Base-by-base conservation (phyloP, 116 monocot genomes). In the Thalassia testudinum region DNA sequence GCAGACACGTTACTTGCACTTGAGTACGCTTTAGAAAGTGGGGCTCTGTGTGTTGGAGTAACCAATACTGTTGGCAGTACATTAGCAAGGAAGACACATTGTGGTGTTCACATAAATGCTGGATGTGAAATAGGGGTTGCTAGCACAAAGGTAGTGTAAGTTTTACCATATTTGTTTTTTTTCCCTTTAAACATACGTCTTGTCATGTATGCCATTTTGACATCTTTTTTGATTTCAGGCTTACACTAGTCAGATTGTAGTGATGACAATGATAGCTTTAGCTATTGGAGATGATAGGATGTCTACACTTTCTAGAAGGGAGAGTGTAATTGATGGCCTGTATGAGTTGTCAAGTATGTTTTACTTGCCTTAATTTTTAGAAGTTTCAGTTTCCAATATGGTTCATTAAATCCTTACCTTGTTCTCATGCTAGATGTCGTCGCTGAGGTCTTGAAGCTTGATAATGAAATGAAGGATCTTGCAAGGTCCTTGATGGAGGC, bases 111-210 rank as follows among this genome's bases (percentile, higher is more conserved):
- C 72, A 77, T 95, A 38, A 95, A 95, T 72, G 95, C 95, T 60
- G 95, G 95, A 26, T 95, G 95, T 68, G 95, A 95, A 54, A 95
- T 95, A 26, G 95, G 95, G 19, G 95, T 88, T 53, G 95, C 95
- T 26, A 95, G 95, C 48, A 95, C 95, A 24, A 88, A 95, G 81
- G 95, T 85, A 66, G 15, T 5, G 4, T 7, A 4, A 45, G 45
- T 16, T 45, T 0, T 2, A 26, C 13, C 3, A 5, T 24, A 22
- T 52, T 52, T 24, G 22, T 23, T 14, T 21, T 14, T 52, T 52
- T 6, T 24, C 51, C n/a, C n/a, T n/a, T n/a, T n/a, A n/a, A n/a
- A n/a, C n/a, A n/a, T n/a, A n/a, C n/a, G 7, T 24, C 7, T 26
- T 52, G 5, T 24, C 5, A 7, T 45, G 45, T 2, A 45, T 45